phyloP scores from a whole-genome alignment of 2,329 filamentous ascomycete species.

The Volutella citrinella region DNA sequence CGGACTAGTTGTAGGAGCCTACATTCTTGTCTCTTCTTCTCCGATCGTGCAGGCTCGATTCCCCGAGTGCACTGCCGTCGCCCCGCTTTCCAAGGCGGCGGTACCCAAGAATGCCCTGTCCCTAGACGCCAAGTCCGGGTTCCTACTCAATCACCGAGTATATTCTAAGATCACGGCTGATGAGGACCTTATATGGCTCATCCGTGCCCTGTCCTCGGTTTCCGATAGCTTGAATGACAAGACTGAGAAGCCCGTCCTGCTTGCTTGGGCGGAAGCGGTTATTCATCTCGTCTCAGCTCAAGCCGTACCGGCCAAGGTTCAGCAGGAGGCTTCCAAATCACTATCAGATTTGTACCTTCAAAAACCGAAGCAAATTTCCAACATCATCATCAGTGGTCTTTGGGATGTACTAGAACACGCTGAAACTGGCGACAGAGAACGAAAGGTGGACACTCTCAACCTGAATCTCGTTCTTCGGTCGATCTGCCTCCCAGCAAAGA shows the following conservation, averaged over 20 bases:
- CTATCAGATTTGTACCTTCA: constrained; percentile 65
- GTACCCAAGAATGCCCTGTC: constrained; percentile 64
- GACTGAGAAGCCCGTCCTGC: constrained; percentile 46
- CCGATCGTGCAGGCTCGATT: constrained; percentile 52
- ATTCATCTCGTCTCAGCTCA: constrained; percentile 73
- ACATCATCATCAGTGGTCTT: constrained; percentile 66
- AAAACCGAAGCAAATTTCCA: constrained; percentile 55
- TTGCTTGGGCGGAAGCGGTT: constrained; percentile 79
- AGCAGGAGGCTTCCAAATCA: constrained; percentile 58
- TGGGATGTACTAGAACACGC: constrained; percentile 75
- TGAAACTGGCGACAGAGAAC: constrained; percentile 74
- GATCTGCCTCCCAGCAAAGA: constrained; percentile 60
- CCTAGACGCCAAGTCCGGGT: constrained; percentile 78
- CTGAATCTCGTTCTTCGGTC: constrained; percentile 60
- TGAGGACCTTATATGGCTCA: constrained; percentile 77
- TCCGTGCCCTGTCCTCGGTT: constrained; percentile 64
- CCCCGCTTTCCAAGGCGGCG: constrained; percentile 54
- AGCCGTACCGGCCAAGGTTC: constrained; percentile 57
- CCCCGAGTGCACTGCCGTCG: constrained; percentile 46
- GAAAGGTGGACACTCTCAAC: constrained; percentile 62
- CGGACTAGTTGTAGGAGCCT: constrained; percentile 76
- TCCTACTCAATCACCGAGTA: constrained; percentile 78
- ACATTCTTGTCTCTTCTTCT: constrained; percentile 66
- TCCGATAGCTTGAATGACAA: constrained; percentile 52
- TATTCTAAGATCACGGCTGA: constrained; percentile 75